Conservation (phyloP, 2,329 filamentous ascomycete genomes). For the Stylonectria norvegica region DNA sequence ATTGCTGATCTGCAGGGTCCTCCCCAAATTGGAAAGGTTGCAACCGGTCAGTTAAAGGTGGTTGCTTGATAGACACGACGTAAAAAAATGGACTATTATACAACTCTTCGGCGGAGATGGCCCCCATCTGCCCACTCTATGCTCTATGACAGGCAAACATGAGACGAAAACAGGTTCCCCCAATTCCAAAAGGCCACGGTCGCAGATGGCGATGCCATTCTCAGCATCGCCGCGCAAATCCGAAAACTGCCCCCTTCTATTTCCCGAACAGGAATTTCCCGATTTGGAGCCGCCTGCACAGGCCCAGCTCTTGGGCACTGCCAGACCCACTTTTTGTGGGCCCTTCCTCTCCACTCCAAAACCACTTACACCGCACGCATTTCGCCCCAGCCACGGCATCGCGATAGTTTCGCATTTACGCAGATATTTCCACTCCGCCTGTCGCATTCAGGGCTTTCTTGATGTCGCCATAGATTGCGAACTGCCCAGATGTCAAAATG, state of each 20-base stretch:
- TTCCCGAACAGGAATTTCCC: conserved; percentile 12
- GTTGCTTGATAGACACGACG: too few relatives aligned
- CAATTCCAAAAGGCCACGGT: conserved; percentile 21
- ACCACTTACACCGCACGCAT: conserved; percentile 7
- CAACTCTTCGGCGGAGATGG: conserved; percentile 22
- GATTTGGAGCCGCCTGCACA: conserved; percentile 11
- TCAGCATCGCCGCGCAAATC: conserved; percentile 15
- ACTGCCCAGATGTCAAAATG: conserved; percentile 75
- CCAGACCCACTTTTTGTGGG: conserved; percentile 12
- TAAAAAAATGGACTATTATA: conserved; percentile 27
- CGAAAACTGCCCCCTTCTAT: conserved; percentile 17
- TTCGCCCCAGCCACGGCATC: conserved; percentile 1
- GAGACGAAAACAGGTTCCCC: conserved; percentile 21
- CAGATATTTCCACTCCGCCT: conserved; percentile 69
- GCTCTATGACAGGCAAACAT: conserved; percentile 24
- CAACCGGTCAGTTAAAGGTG: too few relatives aligned
- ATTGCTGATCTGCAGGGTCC: too few relatives aligned
- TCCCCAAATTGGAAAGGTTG: too few relatives aligned
- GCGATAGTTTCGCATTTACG: conserved; percentile 13
- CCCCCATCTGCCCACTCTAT: conserved; percentile 25
- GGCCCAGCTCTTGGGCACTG: conserved; percentile 25
- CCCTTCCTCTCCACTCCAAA: conserved; percentile 9
- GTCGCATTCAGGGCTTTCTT: conserved; percentile 68
- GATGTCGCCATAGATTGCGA: conserved; percentile 77
- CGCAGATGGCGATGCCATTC: conserved; percentile 15